phyloP scores from a whole-genome alignment of 1,284 basidiomycete species.

The Cutaneotrichosporon mucoides region DNA sequence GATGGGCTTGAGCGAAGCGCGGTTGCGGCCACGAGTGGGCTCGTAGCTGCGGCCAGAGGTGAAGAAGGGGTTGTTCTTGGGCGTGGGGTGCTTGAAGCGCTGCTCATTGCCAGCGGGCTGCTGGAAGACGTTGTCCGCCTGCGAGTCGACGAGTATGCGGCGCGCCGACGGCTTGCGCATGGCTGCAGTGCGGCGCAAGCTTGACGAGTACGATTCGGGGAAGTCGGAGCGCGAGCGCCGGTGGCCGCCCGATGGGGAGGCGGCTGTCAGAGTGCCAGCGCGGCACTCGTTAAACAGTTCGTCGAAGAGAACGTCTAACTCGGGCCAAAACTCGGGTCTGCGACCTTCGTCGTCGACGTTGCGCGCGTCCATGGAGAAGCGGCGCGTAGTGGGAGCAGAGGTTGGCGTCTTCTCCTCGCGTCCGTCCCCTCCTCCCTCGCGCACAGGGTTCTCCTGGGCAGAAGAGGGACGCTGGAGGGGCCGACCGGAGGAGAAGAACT shows the following conservation, averaged over 20 bases:
- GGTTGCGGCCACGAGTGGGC: background rate
- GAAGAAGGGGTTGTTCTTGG: conserved; percentile 15
- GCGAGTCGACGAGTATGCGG: background rate
- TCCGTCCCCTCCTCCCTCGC: background rate
- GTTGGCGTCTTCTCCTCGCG: background rate
- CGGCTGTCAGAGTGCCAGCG: background rate
- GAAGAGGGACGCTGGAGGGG: background rate
- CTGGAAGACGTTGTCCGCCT: background rate
- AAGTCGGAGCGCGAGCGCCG: background rate
- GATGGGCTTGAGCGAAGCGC: background rate
- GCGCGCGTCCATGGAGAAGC: background rate
- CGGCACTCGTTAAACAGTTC: conserved; percentile 17
- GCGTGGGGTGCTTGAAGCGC: background rate
- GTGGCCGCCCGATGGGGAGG: background rate
- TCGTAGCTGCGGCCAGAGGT: conserved; percentile 18
- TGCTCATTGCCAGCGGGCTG: background rate
- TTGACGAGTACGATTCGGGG: background rate
- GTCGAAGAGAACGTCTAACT: conserved; percentile 19
- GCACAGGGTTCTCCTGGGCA: background rate
- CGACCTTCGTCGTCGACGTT: background rate
- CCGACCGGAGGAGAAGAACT: background rate
- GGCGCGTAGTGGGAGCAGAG: background rate
- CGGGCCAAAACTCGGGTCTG: conserved; percentile 4
- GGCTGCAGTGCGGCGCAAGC: background rate
- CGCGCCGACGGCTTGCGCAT: background rate